Conservation (phyloP, 257 asterid species). For the Coffea eugenioides region DNA sequence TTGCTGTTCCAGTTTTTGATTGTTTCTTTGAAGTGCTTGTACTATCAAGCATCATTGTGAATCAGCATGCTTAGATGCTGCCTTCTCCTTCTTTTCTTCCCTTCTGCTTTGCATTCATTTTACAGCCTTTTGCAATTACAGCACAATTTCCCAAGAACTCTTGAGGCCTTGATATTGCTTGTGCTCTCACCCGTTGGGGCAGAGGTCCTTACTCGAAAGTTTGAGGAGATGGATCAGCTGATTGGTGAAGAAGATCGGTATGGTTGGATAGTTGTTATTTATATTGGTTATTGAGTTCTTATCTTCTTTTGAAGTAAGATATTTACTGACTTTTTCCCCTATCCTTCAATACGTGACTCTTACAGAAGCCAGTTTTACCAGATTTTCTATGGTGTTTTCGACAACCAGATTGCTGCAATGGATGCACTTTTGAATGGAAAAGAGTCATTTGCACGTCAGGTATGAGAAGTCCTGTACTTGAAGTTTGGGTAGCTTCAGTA, state of each 20-base stretch:
- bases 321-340: not conserved
- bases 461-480: slow-evolving; percentile 22
- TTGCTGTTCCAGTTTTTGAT: slow-evolving; percentile 8
- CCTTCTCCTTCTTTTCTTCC: slow-evolving; percentile 17
- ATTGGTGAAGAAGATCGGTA: slow-evolving; percentile 51
- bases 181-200: slow-evolving; percentile 85
- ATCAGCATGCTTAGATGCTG: slow-evolving; percentile 10
- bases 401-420: slow-evolving; percentile 65
- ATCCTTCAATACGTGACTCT: slow-evolving; percentile 11
- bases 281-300: not conserved
- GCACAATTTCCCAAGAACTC: slow-evolving; percentile 88
- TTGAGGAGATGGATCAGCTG: slow-evolving; percentile 83
- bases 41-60: slow-evolving; percentile 12
- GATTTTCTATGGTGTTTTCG: slow-evolving; percentile 67
- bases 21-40: slow-evolving; percentile 6
- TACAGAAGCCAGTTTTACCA: slow-evolving; percentile 69
- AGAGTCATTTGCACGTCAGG: slow-evolving; percentile 88
- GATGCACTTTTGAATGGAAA: slow-evolving; percentile 76
- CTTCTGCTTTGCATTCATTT: slow-evolving; percentile 21
- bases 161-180: slow-evolving; percentile 83
- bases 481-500: not conserved
- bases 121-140: slow-evolving; percentile 35
- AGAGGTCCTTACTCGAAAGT: slow-evolving; percentile 81
- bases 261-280: not conserved
- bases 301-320: not conserved